A percentile compares a stretch with the other conserved stretches of the same genome.
These are phyloP conservation scores for Nicotiana noctiflora DNA, from an alignment of 257 asterid genomes.

Conservation along the genomic window DNA sequence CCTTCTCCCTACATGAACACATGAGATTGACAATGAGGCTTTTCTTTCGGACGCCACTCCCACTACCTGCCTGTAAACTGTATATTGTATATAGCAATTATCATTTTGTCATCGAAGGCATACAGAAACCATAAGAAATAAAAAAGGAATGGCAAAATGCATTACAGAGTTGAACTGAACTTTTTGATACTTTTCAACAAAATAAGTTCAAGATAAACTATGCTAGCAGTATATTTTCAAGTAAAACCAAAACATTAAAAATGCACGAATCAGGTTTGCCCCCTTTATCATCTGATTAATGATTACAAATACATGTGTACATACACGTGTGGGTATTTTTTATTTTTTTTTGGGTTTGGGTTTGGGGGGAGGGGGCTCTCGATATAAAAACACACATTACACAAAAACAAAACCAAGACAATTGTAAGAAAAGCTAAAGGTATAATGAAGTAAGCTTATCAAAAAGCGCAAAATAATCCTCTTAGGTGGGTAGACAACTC, in stretches of 20 bases:
- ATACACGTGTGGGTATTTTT: too few relatives aligned
- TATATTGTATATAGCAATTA: slow-evolving; percentile 31
- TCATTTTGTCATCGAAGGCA: not conserved
- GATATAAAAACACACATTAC: not conserved
- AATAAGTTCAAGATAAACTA: not conserved
- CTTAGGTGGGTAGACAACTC: not conserved
- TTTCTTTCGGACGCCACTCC: slow-evolving; percentile 73
- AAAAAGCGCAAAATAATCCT: not conserved
- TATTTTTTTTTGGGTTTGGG: too few relatives aligned
- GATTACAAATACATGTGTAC: not conserved
- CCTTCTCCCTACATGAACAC: slow-evolving; percentile 92
- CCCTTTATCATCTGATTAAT: not conserved
- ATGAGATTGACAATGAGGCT: slow-evolving; percentile 70
- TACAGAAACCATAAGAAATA: not conserved
- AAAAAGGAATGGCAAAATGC: not conserved
- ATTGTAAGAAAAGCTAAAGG: not conserved
- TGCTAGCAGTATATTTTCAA: not conserved
- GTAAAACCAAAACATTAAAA: not conserved
- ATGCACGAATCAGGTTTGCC: not conserved
- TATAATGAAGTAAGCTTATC: not conserved
- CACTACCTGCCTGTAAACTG: slow-evolving; percentile 93
- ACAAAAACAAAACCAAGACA: not conserved
- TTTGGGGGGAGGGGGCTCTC: not conserved
- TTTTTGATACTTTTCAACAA: not conserved
- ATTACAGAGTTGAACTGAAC: not conserved